These are phyloP conservation scores for Backusella morwellensis DNA, from an alignment of 192 early-diverging fungal genomes.

Conservation along the genomic window DNA sequence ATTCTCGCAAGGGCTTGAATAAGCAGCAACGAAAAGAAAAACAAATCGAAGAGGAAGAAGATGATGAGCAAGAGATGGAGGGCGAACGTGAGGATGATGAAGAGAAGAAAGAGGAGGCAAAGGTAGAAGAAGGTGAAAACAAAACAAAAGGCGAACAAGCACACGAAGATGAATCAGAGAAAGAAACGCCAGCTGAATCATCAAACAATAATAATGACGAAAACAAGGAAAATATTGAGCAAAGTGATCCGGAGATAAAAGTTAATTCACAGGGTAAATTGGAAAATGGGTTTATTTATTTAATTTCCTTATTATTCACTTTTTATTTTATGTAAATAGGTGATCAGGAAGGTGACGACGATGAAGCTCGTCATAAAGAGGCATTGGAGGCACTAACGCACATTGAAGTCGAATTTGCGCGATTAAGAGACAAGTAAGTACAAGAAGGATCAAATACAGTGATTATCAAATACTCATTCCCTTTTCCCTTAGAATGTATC, in stretches of 20 bases:
- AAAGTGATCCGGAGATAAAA: background rate
- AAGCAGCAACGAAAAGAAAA: background rate
- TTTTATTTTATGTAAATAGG: background rate
- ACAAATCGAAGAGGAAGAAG: background rate
- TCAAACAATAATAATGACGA: background rate
- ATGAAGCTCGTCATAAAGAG: slow-evolving; percentile 46
- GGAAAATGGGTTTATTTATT: background rate
- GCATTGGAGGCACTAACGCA: slow-evolving; percentile 50
- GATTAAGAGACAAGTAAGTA: slow-evolving; percentile 54
- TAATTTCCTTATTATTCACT: background rate
- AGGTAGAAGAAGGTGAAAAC: slow-evolving; percentile 19
- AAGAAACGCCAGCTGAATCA: background rate
- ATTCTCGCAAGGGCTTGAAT: background rate
- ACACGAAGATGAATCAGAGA: background rate
- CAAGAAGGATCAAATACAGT: too few relatives aligned
- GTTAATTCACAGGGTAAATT: background rate
- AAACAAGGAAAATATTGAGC: slow-evolving; percentile 1
- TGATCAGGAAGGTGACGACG: slow-evolving; percentile 37
- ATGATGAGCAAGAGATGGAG: background rate
- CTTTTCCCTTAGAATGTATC: slow-evolving; percentile 43
- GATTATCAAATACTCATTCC: background rate
- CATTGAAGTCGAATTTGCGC: slow-evolving; percentile 58
- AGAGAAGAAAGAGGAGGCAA: slow-evolving; percentile 11
- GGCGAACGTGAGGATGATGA: background rate
- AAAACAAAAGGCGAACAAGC: slow-evolving; percentile 23